Evolutionary conservation across 352 stramenopile genomes (phyloP), one percentile per base, ranked within the genome.

Genomic region (Phytopythium helicoides): DNA sequence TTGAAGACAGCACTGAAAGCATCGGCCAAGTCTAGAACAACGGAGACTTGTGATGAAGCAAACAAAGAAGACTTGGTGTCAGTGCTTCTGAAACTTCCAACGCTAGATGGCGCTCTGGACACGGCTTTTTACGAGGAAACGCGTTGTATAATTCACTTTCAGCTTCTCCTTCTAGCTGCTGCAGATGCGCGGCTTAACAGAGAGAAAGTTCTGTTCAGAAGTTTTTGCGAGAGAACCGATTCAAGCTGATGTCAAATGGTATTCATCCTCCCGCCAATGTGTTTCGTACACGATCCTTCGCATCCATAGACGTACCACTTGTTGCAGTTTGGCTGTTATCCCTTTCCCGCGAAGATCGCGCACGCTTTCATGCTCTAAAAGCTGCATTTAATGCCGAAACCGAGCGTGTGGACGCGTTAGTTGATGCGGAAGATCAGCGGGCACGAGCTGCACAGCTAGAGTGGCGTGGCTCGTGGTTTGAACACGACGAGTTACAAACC

Each of bases 211-310:
- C 42, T 97, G 33, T 97, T 53, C 88, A 97, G 52, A 94, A 97
- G 53, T 98, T 98, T 48, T 56, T 98, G 33, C 78, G 89, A 34
- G 92, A 98, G 65, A 97, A 98, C 59, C 80, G 89, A 46, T 97
- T 97, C 72, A 96, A 97, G 64, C 82, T 97, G 62, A 87, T 97
- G 68, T 93, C 87, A 16, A 97, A 96, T 47, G 86, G 88, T 3
- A 96, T 97, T 44, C 90, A 93, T 38, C 89, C 89, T 21, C 90
- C 90, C 1, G 80, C 86, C 18, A 92, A 91, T 44, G 91, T 97
- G 52, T 97, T 97, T 66, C 86, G 80, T 40, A 93, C 82, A 34
- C 87, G 69, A 50, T 95, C 85, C 21, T 95, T 91, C 33, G 86
- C 86, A 16, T 95, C 85, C 14, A 93, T 97, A 36, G 87, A 97